Conservation (phyloP, 2,329 filamentous ascomycete species). For the Exserohilum turcica region DNA sequence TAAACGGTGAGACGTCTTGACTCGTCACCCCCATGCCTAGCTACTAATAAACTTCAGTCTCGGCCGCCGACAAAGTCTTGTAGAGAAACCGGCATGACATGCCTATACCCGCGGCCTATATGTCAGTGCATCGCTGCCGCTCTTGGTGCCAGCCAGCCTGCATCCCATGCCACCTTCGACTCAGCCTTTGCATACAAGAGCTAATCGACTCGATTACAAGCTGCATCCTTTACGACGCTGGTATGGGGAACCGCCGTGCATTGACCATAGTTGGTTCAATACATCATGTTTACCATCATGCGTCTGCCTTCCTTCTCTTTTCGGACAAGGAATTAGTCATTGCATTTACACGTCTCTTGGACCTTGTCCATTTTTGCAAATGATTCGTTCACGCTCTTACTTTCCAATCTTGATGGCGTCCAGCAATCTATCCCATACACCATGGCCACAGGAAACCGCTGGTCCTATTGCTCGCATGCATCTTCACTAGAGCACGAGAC, state of each 20-base stretch:
- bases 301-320: neutral
- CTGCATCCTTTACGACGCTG: neutral
- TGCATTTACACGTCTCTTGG: neutral
- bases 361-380: neutral
- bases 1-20: constrained; percentile 64
- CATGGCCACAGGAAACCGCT: too few species aligned
- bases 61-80: constrained; percentile 42
- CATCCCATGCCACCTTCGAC: neutral
- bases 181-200: neutral
- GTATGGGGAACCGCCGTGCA: neutral
- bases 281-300: neutral
- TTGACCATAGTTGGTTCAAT: neutral
- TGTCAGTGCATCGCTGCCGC: neutral
- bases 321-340: neutral
- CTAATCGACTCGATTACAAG: neutral
- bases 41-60: constrained; percentile 28
- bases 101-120: neutral
- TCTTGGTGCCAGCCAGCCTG: neutral
- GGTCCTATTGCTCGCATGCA: too few species aligned
- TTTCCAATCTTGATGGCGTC: too few species aligned
- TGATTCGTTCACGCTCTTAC: too few species aligned
- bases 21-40: neutral
- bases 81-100: constrained; percentile 5
- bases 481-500: too few species aligned
- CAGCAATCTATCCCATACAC: too few species aligned